Conservation (phyloP, 192 early-diverging fungal genomes). For the Entomortierella lignicola region DNA sequence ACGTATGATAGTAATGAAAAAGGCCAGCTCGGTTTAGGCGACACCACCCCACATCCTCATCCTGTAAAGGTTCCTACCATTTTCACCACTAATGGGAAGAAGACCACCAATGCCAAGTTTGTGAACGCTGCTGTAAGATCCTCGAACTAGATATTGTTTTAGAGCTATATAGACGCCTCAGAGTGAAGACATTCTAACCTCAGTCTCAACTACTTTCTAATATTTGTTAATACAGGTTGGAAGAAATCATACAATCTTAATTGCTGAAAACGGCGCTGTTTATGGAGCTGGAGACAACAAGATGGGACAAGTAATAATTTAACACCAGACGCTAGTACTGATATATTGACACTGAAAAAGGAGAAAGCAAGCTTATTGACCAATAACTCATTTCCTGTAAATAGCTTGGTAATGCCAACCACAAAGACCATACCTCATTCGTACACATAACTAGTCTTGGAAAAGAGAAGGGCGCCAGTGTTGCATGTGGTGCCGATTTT, state of each 20-base stretch:
- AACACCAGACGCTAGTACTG: too few relatives aligned
- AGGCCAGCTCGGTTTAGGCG: conserved; percentile 57
- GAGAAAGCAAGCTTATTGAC: not conserved
- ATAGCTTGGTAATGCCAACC: conserved; percentile 50
- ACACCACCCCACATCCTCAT: conserved; percentile 30
- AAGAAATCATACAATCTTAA: conserved; percentile 59
- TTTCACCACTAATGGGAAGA: conserved; percentile 32
- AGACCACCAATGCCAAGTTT: conserved; percentile 51
- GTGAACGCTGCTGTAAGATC: conserved; percentile 51
- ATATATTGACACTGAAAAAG: too few relatives aligned
- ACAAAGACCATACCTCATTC: conserved; percentile 48
- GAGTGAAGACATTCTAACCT: too few relatives aligned
- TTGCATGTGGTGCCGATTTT: conserved; percentile 61
- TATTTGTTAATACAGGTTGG: conserved; percentile 30
- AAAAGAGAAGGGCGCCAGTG: conserved; percentile 52
- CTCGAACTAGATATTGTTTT: not conserved
- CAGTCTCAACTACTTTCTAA: not conserved
- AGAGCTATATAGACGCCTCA: too few relatives aligned
- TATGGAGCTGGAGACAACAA: conserved; percentile 62
- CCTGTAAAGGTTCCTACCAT: conserved; percentile 58
- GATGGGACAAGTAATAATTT: conserved; percentile 55
- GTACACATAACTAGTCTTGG: conserved; percentile 46
- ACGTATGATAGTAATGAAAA: conserved; percentile 51
- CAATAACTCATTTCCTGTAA: not conserved
- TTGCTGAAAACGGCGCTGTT: conserved; percentile 57